phyloP scores from a whole-genome alignment of 768 basidiomycete species.

The Hericium coralloides region DNA sequence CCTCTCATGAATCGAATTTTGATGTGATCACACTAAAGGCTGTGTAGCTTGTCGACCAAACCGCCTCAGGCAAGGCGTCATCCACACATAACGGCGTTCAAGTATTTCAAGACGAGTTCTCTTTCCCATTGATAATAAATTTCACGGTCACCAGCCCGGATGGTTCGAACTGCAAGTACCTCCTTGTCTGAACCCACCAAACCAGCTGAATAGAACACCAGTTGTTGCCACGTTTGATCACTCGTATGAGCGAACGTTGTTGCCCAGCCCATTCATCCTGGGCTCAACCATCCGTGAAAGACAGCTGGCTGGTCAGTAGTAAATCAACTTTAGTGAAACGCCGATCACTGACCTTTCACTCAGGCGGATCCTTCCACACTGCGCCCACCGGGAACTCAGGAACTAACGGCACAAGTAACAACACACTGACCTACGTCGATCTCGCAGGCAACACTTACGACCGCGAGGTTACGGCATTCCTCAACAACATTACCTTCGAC shows the following conservation, averaged over 20 bases:
- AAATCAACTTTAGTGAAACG: neutral
- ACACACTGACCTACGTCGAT: slow-evolving; percentile 57
- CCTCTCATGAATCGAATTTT: neutral
- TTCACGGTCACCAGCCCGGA: slow-evolving; percentile 24
- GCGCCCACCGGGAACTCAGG: slow-evolving; percentile 42
- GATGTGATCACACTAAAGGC: neutral
- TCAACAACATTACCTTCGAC: slow-evolving; percentile 55
- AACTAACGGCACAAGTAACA: slow-evolving; percentile 57
- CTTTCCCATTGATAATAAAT: slow-evolving; percentile 43
- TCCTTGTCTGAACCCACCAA: neutral
- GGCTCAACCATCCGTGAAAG: slow-evolving; percentile 48
- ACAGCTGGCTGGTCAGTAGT: slow-evolving; percentile 50
- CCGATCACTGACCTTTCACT: neutral
- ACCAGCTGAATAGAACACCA: slow-evolving; percentile 16
- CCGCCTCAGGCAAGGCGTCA: slow-evolving; percentile 34
- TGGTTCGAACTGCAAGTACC: slow-evolving; percentile 23
- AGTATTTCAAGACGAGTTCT: slow-evolving; percentile 40
- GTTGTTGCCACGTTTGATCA: slow-evolving; percentile 54
- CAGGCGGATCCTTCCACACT: slow-evolving; percentile 43
- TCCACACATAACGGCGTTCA: slow-evolving; percentile 41
- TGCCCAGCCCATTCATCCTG: slow-evolving; percentile 50
- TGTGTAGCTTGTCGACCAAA: slow-evolving; percentile 30
- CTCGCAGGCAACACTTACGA: slow-evolving; percentile 50
- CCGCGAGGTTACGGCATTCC: slow-evolving; percentile 49
- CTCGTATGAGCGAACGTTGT: slow-evolving; percentile 50